These are phyloP conservation scores for Magnaporthiopsis incrustans DNA, from an alignment of 2,329 filamentous ascomycete genomes.

Conservation along the genomic window DNA sequence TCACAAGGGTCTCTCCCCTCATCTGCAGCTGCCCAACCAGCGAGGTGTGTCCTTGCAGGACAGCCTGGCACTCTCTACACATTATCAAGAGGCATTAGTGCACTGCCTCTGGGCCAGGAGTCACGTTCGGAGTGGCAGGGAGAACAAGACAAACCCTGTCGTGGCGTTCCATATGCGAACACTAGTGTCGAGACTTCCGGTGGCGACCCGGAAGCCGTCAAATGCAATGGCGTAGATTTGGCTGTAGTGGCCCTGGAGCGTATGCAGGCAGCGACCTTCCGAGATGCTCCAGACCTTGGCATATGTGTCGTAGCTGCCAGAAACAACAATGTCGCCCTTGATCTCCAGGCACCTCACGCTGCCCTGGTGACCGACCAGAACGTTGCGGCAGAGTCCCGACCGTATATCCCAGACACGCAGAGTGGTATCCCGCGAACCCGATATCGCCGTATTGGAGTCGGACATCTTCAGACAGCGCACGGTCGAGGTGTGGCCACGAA, in stretches of 20 bases:
- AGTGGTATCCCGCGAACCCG: constrained; percentile 90
- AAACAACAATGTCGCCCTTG: constrained; percentile 94
- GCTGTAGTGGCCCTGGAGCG: constrained; percentile 88
- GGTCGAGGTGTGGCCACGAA: constrained; percentile 93
- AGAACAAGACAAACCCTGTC: constrained; percentile 56
- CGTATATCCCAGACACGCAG: constrained; percentile 91
- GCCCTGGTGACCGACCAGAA: constrained; percentile 89
- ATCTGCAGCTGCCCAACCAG: constrained; percentile 95
- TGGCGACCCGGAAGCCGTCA: constrained; percentile 87
- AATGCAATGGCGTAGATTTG: constrained; percentile 99
- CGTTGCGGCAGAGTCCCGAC: constrained; percentile 80
- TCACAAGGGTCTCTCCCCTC: constrained; percentile 88
- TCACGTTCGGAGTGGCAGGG: background rate
- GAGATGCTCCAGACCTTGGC: constrained; percentile 98
- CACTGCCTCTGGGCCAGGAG: constrained; percentile 21
- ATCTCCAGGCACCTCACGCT: constrained; percentile 94
- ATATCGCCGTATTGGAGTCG: constrained; percentile 87
- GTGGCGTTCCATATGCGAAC: constrained; percentile 93
- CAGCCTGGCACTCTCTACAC: constrained; percentile 67
- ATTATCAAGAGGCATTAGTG: background rate
- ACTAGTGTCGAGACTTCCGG: constrained; percentile 91
- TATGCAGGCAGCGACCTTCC: constrained; percentile 84
- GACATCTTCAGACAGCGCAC: constrained; percentile 98
- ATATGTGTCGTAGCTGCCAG: constrained; percentile 94
- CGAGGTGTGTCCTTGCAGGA: constrained; percentile 93